phyloP scores from a whole-genome alignment of 2,329 filamentous ascomycete species.

The Aureobasidium leucospermi region DNA sequence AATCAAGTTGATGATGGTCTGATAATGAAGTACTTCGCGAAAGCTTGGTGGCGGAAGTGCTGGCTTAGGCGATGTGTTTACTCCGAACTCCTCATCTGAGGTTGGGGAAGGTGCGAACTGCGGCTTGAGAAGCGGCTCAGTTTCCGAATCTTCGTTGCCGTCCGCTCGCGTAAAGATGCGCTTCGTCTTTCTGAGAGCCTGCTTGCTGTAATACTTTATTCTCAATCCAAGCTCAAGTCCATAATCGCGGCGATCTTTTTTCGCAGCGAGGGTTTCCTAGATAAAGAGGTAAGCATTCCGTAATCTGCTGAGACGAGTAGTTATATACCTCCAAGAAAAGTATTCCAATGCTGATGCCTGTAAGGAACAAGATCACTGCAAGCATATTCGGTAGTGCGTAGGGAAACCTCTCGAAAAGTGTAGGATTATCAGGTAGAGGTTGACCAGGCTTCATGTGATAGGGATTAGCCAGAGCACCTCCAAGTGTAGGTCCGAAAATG shows the following conservation, averaged over 20 bases:
- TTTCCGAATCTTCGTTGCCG: conserved; percentile 1
- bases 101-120: not conserved
- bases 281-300: conserved; percentile 4
- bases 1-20: conserved; percentile 67
- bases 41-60: conserved; percentile 35
- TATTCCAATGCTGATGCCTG: conserved; percentile 65
- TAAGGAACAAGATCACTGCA: conserved; percentile 65
- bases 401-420: conserved; percentile 68
- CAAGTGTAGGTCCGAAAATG: conserved; percentile 81
- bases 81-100: conserved; percentile 11
- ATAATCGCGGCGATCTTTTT: conserved; percentile 62
- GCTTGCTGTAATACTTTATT: conserved; percentile 36
- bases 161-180: not conserved
- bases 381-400: conserved; percentile 81
- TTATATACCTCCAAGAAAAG: conserved; percentile 63
- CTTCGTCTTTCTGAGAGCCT: conserved; percentile 7
- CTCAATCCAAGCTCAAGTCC: conserved; percentile 66
- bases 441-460: conserved; percentile 63
- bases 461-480: conserved; percentile 78
- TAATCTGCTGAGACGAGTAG: not conserved
- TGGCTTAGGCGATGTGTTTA: conserved; percentile 17
- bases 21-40: conserved; percentile 62
- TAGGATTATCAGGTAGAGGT: conserved; percentile 46
- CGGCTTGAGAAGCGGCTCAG: conserved; percentile 15
- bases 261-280: conserved; percentile 71